These are phyloP conservation scores for Yarrowia alimentaria DNA, from an alignment of 805 yeast genomes.

Conservation along the genomic window DNA sequence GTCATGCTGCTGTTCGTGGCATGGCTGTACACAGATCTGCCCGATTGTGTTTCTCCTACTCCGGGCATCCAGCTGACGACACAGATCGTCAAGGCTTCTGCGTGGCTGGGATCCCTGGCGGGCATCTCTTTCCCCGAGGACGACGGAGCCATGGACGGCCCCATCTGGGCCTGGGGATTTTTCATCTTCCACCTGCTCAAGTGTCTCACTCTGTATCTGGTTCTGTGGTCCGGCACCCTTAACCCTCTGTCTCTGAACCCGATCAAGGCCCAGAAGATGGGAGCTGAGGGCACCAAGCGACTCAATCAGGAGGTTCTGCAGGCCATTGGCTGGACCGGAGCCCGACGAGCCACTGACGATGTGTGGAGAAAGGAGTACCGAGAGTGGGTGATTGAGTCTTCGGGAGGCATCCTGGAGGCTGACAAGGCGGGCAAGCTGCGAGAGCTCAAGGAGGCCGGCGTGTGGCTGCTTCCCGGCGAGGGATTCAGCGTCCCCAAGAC, in stretches of 20 bases:
- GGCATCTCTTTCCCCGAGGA: conserved; percentile 53
- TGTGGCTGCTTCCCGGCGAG: conserved; percentile 15
- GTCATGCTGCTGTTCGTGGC: conserved; percentile 39
- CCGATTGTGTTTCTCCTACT: conserved; percentile 84
- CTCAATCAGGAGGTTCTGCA: conserved; percentile 46
- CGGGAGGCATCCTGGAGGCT: conserved; percentile 71
- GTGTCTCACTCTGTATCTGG: conserved; percentile 51
- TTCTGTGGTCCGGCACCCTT: conserved; percentile 66
- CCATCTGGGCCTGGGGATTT: conserved; percentile 55
- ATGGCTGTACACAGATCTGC: conserved; percentile 94
- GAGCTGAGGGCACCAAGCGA: conserved; percentile 41
- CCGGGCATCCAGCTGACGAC: conserved; percentile 84
- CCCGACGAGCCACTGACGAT: conserved; percentile 66
- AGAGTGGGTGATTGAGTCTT: conserved; percentile 57
- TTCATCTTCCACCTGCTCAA: conserved; percentile 73
- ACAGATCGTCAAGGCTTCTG: conserved; percentile 44
- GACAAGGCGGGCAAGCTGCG: conserved; percentile 68
- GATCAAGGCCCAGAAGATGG: conserved; percentile 31
- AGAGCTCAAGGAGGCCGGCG: conserved; percentile 32
- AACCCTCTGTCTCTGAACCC: conserved; percentile 66
- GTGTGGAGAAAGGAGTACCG: conserved; percentile 72
- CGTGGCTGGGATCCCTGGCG: conserved; percentile 43
- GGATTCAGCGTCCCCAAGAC: conserved; percentile 7
- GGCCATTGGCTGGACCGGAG: conserved; percentile 91
- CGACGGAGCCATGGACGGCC: conserved; percentile 45